phyloP scores from a whole-genome alignment of 306 rosid genomes.

The Fagus sylvatica region DNA sequence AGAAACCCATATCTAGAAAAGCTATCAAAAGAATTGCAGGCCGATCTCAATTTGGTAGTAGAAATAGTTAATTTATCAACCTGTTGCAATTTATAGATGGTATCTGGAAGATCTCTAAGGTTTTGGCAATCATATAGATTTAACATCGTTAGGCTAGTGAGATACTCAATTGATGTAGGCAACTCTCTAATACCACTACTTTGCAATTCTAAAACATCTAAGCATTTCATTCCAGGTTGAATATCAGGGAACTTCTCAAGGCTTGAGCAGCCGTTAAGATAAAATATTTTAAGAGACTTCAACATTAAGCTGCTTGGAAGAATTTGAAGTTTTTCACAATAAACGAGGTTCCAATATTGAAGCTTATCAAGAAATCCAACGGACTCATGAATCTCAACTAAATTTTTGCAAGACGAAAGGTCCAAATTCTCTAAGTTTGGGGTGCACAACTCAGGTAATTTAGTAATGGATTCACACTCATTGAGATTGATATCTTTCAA shows the following conservation, averaged over 20 bases:
- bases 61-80: constrained; percentile 28
- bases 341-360: constrained; percentile 17
- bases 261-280: constrained; percentile 25
- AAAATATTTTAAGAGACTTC: constrained; percentile 27
- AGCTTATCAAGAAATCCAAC: constrained; percentile 33
- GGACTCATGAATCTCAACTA: constrained; percentile 34
- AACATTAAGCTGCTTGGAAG: constrained; percentile 22
- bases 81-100: constrained; percentile 21
- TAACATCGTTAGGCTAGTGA: constrained; percentile 24
- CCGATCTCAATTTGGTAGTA: constrained; percentile 17
- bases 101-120: constrained; percentile 20
- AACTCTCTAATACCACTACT: constrained; percentile 32
- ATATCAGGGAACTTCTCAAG: constrained; percentile 28
- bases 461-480: constrained; percentile 16
- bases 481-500: constrained; percentile 27
- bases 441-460: constrained; percentile 32
- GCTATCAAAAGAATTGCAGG: constrained; percentile 8
- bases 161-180: constrained; percentile 22
- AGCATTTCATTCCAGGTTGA: constrained; percentile 23
- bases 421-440: constrained; percentile 26
- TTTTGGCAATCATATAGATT: constrained; percentile 23
- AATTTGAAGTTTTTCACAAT: constrained; percentile 28
- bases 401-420: constrained; percentile 26
- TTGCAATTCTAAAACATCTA: constrained; percentile 17
- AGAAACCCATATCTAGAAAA: constrained; percentile 24